phyloP scores from a whole-genome alignment of 2,329 filamentous ascomycete species.

The Leptographium radiaticola region DNA sequence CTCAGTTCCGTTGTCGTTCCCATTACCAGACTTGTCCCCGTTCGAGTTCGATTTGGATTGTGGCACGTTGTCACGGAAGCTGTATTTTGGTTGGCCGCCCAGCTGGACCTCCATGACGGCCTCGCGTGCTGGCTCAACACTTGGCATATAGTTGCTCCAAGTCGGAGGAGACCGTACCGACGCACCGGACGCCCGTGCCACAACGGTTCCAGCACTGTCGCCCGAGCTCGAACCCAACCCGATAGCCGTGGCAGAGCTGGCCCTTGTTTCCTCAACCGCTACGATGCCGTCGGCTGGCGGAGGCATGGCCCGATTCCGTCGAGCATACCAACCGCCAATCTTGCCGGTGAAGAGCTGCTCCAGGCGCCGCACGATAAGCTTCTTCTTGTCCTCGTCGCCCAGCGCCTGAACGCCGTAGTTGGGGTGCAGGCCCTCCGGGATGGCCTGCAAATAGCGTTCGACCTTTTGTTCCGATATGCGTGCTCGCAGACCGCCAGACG shows the following conservation, averaged over 20 bases:
- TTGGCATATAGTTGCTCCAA: not conserved
- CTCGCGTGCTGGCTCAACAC: conserved; percentile 23
- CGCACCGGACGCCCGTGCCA: not conserved
- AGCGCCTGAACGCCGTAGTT: conserved; percentile 36
- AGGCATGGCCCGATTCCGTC: conserved; percentile 12
- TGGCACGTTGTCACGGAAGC: conserved; percentile 30
- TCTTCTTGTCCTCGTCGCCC: conserved; percentile 64
- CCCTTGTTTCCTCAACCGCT: conserved; percentile 1
- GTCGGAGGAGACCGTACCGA: not conserved
- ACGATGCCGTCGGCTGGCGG: not conserved
- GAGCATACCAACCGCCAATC: conserved; percentile 27
- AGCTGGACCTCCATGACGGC: conserved; percentile 30
- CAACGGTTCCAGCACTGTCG: not conserved
- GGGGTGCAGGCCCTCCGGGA: conserved; percentile 55
- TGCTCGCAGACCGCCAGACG: conserved; percentile 19
- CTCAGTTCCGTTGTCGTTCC: conserved; percentile 14
- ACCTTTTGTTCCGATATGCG: conserved; percentile 46
- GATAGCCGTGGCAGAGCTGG: not conserved
- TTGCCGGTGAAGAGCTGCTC: conserved; percentile 77
- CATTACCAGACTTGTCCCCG: conserved; percentile 26
- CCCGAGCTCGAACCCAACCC: not conserved
- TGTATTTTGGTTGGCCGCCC: conserved; percentile 23
- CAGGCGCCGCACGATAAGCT: conserved; percentile 59
- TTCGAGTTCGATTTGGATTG: conserved; percentile 34
- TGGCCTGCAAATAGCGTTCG: conserved; percentile 57